Evolutionary conservation across 1,284 basidiomycete genomes (phyloP).

Genomic region (Tilletia setariae): DNA sequence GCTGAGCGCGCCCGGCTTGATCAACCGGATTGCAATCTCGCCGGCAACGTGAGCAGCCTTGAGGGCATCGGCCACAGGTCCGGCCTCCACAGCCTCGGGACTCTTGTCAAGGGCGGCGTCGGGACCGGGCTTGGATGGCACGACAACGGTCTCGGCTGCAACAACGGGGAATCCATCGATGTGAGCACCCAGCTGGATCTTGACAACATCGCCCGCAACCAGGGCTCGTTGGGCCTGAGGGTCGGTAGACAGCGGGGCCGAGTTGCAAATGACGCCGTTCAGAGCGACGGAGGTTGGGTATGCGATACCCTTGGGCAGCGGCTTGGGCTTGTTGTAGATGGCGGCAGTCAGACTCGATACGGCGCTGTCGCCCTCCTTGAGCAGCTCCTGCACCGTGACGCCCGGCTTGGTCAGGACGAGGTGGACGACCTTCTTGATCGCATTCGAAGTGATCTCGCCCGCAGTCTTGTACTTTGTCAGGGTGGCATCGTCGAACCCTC

Average conservation of each 20-base stretch:
- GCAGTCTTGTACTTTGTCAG: constrained; percentile 67
- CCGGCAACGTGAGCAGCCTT: constrained; percentile 90
- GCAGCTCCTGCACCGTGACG: constrained; percentile 83
- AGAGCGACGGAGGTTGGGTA: constrained; percentile 92
- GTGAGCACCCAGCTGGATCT: constrained; percentile 91
- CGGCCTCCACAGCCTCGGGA: constrained; percentile 55
- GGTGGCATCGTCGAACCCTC: constrained; percentile 39
- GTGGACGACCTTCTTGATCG: constrained; percentile 71
- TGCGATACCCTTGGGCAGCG: constrained; percentile 78
- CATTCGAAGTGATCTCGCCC: constrained; percentile 81
- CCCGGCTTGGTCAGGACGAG: constrained; percentile 61
- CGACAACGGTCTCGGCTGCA: constrained; percentile 70
- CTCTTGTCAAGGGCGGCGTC: constrained; percentile 62
- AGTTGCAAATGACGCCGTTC: constrained; percentile 66
- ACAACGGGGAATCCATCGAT: constrained; percentile 87
- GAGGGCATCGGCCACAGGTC: constrained; percentile 83
- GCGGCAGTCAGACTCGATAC: constrained; percentile 77
- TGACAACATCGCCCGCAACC: constrained; percentile 87
- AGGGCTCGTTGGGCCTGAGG: constrained; percentile 60
- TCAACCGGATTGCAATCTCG: constrained; percentile 67
- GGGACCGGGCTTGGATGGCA: constrained; percentile 56
- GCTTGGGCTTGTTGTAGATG: constrained; percentile 79
- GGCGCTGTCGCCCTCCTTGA: constrained; percentile 85
- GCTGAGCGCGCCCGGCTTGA: constrained; percentile 75
- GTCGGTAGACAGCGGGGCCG: constrained; percentile 62